Base-by-base conservation (phyloP, 208 protist genomes). In the Novymonas esmeraldas region DNA sequence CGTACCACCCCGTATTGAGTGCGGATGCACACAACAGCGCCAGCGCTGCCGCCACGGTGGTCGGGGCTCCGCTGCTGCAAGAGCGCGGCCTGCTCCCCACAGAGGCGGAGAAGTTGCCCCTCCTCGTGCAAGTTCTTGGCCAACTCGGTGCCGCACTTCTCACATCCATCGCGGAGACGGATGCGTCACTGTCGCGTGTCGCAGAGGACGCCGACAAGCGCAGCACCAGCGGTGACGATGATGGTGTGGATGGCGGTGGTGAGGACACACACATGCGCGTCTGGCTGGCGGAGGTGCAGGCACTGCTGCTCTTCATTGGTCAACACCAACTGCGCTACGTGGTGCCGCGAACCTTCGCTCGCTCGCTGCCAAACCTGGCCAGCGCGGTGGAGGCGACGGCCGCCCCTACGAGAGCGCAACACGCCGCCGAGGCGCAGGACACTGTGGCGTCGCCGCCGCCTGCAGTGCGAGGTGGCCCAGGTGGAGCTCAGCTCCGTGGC, bases 251-350 rank as follows among this genome's bases (percentile, higher is more conserved):
- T 36, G 5, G 6, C 6, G 3, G 13, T 18, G 22, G 41, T 46
- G 24, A 24, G 39, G 55, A 71, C 16, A 2, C 51, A 55, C 45
- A 71, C 16, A 2, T 59, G 61, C 45, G 20, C 20, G 61, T 36
- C 20, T 75, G 70, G 70, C 10, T 62, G 2, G 56, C 48, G 7
- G 73, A 79, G 49, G 44, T 79, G 66, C 59, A 74, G 45, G 66
- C 66, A 7, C 26, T 74, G n/a, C 45, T 79, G 52, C 31, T 73
- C 29, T 79, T 73, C 33, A 28, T 74, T 6, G 73, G 45, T 4
- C 51, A 55, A 41, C 18, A 60, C 18, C 57, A 52, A 9, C 56
- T 79, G 5, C 73, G 66, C 20, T 65, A 44, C 44, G 41, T 73
- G 6, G 65, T 65, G 11, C 64, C 64, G 11, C 13, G 26, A 0